Evolutionary conservation across 371 early-diverging fungal genomes (phyloP).

Genomic region (Rhizomucor miehei): DNA sequence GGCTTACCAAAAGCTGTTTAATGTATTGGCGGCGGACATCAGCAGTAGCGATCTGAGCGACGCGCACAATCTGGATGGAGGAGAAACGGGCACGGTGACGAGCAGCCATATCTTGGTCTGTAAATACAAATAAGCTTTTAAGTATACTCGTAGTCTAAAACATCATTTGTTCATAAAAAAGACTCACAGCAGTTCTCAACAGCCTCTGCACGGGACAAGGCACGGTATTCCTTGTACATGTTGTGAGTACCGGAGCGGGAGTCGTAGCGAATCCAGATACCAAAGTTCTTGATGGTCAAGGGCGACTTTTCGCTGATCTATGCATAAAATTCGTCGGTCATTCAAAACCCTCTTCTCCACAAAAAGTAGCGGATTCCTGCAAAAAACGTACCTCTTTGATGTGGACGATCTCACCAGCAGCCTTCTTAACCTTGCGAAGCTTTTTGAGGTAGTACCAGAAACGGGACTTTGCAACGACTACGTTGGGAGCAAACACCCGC

Average conservation of each 20-base stretch:
- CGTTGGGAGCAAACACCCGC: slow-evolving; percentile 99
- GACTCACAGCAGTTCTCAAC: slow-evolving; percentile 84
- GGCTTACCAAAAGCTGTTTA: slow-evolving; percentile 92
- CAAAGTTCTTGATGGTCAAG: slow-evolving; percentile 97
- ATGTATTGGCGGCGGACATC: slow-evolving; percentile 98
- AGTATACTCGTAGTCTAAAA: too few species aligned
- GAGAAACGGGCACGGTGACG: slow-evolving; percentile 98
- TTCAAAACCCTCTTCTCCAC: background rate
- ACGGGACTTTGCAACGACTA: slow-evolving; percentile 97
- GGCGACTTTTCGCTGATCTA: slow-evolving; percentile 96
- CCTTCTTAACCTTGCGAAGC: slow-evolving; percentile 99
- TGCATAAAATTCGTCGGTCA: background rate
- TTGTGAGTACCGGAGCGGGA: slow-evolving; percentile 99
- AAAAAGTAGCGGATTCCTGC: too few species aligned
- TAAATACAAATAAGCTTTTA: slow-evolving; percentile 1
- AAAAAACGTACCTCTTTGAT: slow-evolving; percentile 80
- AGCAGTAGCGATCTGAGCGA: slow-evolving; percentile 27
- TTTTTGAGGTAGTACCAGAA: slow-evolving; percentile 99
- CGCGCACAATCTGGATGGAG: slow-evolving; percentile 98
- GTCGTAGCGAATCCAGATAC: slow-evolving; percentile 99
- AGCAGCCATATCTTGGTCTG: slow-evolving; percentile 98
- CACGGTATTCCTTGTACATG: slow-evolving; percentile 99
- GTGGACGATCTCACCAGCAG: slow-evolving; percentile 95
- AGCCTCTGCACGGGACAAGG: slow-evolving; percentile 91
- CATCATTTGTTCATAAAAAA: background rate